These are phyloP conservation scores for Fomitiporia mediterranea DNA, from an alignment of 1,284 basidiomycete species.

Conservation along the genomic window DNA sequence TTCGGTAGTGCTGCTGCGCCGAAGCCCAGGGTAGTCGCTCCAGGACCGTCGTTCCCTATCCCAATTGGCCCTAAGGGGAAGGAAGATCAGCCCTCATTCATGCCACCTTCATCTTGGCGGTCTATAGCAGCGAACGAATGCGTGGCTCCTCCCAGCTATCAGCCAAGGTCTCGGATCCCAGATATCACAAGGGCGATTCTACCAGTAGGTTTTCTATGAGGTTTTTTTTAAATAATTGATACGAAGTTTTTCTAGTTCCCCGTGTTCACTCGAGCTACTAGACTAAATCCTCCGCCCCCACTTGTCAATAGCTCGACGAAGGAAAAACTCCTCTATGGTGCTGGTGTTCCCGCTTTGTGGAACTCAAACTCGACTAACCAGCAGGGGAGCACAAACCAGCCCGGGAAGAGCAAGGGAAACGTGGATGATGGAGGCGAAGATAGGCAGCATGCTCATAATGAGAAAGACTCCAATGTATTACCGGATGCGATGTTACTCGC, in stretches of 20 bases:
- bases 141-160: conserved; percentile 45
- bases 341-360: conserved; percentile 61
- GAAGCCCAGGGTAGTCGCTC: conserved; percentile 49
- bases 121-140: conserved; percentile 51
- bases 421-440: conserved; percentile 22
- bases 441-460: conserved; percentile 23
- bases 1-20: conserved; percentile 53
- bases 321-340: conserved; percentile 59
- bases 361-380: conserved; percentile 40
- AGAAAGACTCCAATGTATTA: conserved; percentile 37
- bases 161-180: conserved; percentile 54
- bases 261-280: conserved; percentile 56
- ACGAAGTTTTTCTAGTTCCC: conserved; percentile 35
- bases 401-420: conserved; percentile 28
- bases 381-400: conserved; percentile 25
- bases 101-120: conserved; percentile 49
- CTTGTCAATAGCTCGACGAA: conserved; percentile 47
- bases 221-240: background rate
- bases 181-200: conserved; percentile 57
- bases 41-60: conserved; percentile 52
- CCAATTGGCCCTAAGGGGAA: conserved; percentile 25
- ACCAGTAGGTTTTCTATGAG: conserved; percentile 46
- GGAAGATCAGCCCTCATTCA: conserved; percentile 35
- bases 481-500: conserved; percentile 67
- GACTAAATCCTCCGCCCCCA: conserved; percentile 52